Base-by-base conservation (phyloP, 177 flowering plant genomes). In the Tripterygium wilfordii region DNA sequence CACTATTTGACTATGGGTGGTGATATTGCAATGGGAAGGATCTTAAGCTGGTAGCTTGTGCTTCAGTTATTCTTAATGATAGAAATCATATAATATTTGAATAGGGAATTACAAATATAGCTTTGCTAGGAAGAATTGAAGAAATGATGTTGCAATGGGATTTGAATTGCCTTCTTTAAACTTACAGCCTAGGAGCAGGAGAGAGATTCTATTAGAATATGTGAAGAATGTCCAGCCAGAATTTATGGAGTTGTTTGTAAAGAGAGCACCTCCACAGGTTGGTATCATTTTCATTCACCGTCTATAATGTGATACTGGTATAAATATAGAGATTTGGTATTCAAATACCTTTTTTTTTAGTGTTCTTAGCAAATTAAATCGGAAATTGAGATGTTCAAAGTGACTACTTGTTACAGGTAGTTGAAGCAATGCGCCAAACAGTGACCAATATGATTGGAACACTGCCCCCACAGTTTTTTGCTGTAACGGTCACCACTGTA, bases 401-500 rank as follows among this genome's bases (percentile, higher is more conserved):
- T 51, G 35, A 21, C 36, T 29, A 7, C 18, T n/a, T 25, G 18
- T 40, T 42, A n/a, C 53, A 91, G 98, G 97, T 92, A 15, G 96
- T 89, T 60, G 99, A 89, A 53, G 97, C 99, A 14, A 89, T 92
- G 99, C 83, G 96, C 15, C 97, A 82, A 61, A 92, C 97, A 1
- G 95, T 92, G 19, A 79, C 99, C 39, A 92, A 92, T 60, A 88
- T 92, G 97, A 84, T 92, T 39, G 99, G 99, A 33, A 84, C 95
- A 14, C 75, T 92, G 10, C 97, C 97, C 14, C 96, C 94, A 2
- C 97, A 92, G 57, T 92, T 92, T 61, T 92, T 92, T 67, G 79
- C 96, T 27, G 86, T 92, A 9, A 89, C 96, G 20, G 85, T 92
- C 41, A 82, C 96, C 49, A 89, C 96, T 24, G 99, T 89, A 70